These are phyloP conservation scores for Coemansia sp. DNA, from an alignment of 192 early-diverging fungal genomes.

Conservation along the genomic window DNA sequence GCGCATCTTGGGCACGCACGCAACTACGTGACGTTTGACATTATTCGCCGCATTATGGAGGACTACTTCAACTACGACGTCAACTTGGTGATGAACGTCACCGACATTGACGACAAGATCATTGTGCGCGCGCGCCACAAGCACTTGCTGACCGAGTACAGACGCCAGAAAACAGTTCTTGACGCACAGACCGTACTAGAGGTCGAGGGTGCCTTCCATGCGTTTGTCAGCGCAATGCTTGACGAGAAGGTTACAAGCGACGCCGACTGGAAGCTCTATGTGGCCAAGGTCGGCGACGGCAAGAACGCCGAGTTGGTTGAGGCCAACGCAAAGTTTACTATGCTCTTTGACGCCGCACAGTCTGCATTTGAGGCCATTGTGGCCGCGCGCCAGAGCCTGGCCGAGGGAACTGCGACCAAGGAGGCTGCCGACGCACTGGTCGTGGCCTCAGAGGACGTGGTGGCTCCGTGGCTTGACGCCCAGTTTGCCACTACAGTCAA, in stretches of 20 bases:
- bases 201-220: slow-evolving; percentile 59
- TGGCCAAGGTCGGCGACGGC: slow-evolving; percentile 50
- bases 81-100: slow-evolving; percentile 93
- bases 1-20: slow-evolving; percentile 96
- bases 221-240: slow-evolving; percentile 60
- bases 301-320: slow-evolving; percentile 33
- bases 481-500: slow-evolving; percentile 63
- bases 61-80: slow-evolving; percentile 97
- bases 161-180: slow-evolving; percentile 43
- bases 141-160: slow-evolving; percentile 65
- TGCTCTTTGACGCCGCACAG: slow-evolving; percentile 64
- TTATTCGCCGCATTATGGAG: slow-evolving; percentile 86
- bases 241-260: slow-evolving; percentile 45
- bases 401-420: slow-evolving; percentile 27
- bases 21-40: slow-evolving; percentile 90
- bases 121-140: slow-evolving; percentile 87
- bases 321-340: slow-evolving; percentile 68
- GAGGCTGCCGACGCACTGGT: slow-evolving; percentile 44
- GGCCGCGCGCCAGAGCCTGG: slow-evolving; percentile 11
- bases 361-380: slow-evolving; percentile 29
- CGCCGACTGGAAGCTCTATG: slow-evolving; percentile 60
- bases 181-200: slow-evolving; percentile 55
- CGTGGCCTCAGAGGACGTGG: slow-evolving; percentile 25
- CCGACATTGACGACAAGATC: slow-evolving; percentile 99
- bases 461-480: slow-evolving; percentile 47